Conservation (phyloP, 2,329 filamentous ascomycete genomes). For the Curvularia eragrostidis region DNA sequence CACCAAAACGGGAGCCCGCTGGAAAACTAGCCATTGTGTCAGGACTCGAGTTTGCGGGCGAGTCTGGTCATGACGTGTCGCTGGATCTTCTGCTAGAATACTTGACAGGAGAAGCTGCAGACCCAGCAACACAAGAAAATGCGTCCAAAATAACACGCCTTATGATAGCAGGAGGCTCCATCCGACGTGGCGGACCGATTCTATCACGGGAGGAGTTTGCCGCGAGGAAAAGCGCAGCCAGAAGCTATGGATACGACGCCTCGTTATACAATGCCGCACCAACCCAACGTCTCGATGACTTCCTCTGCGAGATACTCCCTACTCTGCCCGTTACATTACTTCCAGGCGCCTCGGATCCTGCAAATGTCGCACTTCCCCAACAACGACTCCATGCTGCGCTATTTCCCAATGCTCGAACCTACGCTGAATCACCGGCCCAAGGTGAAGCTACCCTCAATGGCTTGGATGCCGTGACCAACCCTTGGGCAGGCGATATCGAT, state of each 20-base stretch:
- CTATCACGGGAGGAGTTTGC: slow-evolving; percentile 56
- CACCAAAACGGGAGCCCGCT: slow-evolving; percentile 53
- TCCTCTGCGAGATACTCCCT: slow-evolving; percentile 80
- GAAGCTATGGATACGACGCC: slow-evolving; percentile 95
- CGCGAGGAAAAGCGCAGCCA: slow-evolving; percentile 61
- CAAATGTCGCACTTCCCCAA: slow-evolving; percentile 88
- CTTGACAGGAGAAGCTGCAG: slow-evolving; percentile 80
- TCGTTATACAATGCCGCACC: slow-evolving; percentile 86
- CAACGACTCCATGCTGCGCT: slow-evolving; percentile 92
- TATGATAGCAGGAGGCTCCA: slow-evolving; percentile 90
- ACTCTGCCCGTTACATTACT: slow-evolving; percentile 88
- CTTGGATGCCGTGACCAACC: slow-evolving; percentile 91
- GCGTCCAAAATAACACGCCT: slow-evolving; percentile 78
- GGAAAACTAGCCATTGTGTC: slow-evolving; percentile 88
- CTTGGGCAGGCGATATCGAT: slow-evolving; percentile 88
- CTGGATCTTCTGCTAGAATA: slow-evolving; percentile 84
- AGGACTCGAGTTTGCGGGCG: slow-evolving; percentile 81
- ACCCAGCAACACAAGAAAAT: slow-evolving; percentile 64
- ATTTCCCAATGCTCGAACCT: slow-evolving; percentile 78
- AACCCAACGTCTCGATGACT: slow-evolving; percentile 81
- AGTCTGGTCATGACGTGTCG: slow-evolving; percentile 74
- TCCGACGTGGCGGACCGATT: slow-evolving; percentile 60
- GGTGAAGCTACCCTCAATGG: slow-evolving; percentile 63
- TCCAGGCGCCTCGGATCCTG: slow-evolving; percentile 83
- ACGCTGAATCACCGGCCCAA: slow-evolving; percentile 60